Base-by-base conservation (phyloP, 1,284 basidiomycete species). In the Pseudozyma flocculosa region DNA sequence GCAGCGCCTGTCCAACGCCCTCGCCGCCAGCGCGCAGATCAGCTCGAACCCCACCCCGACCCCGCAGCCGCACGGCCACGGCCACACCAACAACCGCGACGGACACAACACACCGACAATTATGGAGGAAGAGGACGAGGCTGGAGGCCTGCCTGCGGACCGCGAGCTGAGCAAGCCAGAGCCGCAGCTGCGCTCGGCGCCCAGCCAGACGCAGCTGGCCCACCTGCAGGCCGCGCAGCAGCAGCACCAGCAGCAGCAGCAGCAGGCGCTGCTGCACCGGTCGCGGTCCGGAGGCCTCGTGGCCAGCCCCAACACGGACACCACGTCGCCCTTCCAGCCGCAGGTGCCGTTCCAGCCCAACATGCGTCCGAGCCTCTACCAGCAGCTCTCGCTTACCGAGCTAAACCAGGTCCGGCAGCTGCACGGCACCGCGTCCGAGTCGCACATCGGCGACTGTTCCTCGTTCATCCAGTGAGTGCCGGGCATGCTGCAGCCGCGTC, bases 61-160 rank as follows among this genome's bases (percentile, higher is more conserved):
- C 8, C 34, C 34, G n/a, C 43, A 46, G 14, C 49, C 50, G 38
- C 48, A 45, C 22, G n/a, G n/a, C n/a, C n/a, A n/a, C n/a, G n/a
- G n/a, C n/a, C n/a, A n/a, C n/a, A n/a, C n/a, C n/a, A n/a, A n/a
- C n/a, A n/a, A n/a, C n/a, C 58, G 54, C 38, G 66, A 62, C 18
- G 70, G 68, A 32, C 59, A 68, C 47, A 64, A 55, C 40, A 73
- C 70, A 7, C 70, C 70, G 10, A 73, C 71, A 13, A 73, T 73
- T 23, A 50, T 73, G 32, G 71, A 73, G 40, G 71, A 73, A 47
- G 71, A 72, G 39, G 36, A 45, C 17, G 49, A 51, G 32, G 42
- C 22, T 34, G 7, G 30, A 23, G 2, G 47, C 48, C 19, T 11
- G 13, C 39, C 15, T 3, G 14, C n/a, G 45, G n/a, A 34, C n/a